Percentiles rank a stretch among this genome's conserved stretches.
Evolutionary conservation across 2,329 filamentous ascomycete species (phyloP).

Genomic region (Pseudopyricularia javanii): DNA sequence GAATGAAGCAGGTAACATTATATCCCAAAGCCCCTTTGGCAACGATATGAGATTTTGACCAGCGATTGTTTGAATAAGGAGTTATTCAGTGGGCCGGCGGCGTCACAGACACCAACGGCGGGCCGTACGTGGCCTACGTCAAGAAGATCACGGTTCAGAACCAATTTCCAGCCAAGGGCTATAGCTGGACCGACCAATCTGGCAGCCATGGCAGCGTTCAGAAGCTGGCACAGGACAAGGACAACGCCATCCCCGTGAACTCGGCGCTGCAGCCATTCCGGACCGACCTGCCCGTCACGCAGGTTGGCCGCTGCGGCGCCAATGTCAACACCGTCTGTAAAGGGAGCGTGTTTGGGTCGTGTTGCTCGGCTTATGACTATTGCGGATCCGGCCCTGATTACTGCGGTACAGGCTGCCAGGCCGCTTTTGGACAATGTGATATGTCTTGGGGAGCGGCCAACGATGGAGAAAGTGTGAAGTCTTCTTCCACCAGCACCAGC

Average conservation of each 20-base stretch:
- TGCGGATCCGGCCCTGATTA: constrained; percentile 7
- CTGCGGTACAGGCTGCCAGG: constrained; percentile 7
- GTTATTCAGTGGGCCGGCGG: constrained; percentile 8
- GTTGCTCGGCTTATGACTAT: constrained; percentile 8
- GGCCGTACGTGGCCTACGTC: constrained; percentile 6
- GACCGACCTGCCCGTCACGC: background rate
- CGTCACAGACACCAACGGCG: constrained; percentile 5
- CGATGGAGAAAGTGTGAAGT: background rate
- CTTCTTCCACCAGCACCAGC: background rate
- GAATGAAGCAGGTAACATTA: constrained; percentile 1
- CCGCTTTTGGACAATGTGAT: constrained; percentile 5
- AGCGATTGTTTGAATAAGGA: background rate
- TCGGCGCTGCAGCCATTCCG: background rate
- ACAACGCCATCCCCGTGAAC: background rate
- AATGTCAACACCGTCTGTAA: constrained; percentile 5
- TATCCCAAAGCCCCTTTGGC: too few species aligned
- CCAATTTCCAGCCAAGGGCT: constrained; percentile 4
- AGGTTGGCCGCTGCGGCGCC: constrained; percentile 4
- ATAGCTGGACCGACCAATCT: constrained; percentile 5
- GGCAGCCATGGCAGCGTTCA: constrained; percentile 5
- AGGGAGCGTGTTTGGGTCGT: constrained; percentile 6
- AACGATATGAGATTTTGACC: background rate
- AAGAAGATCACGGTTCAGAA: constrained; percentile 6
- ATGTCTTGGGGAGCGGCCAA: background rate
- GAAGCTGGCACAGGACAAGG: background rate